Conservation (phyloP, 2,329 filamentous ascomycete species). For the Fusarium stilboides region DNA sequence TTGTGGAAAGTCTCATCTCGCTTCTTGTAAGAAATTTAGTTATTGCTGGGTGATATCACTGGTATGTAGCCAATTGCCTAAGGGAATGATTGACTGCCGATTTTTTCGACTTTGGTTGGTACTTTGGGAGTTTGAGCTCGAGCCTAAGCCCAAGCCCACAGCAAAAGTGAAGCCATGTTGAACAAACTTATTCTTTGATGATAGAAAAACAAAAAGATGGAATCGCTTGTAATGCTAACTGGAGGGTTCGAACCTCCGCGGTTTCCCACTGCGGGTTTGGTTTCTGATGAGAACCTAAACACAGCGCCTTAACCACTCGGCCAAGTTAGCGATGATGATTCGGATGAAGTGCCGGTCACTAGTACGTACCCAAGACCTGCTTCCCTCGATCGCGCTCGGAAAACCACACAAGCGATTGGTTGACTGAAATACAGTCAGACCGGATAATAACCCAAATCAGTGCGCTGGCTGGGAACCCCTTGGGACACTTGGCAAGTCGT, state of each 20-base stretch:
- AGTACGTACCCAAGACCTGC: background rate
- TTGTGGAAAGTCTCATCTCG: conserved; percentile 20
- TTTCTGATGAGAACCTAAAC: conserved; percentile 46
- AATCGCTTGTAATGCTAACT: conserved; percentile 38
- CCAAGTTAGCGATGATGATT: conserved; percentile 45
- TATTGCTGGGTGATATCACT: too few species aligned
- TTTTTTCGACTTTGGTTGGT: too few species aligned
- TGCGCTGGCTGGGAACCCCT: background rate
- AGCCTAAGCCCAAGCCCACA: too few species aligned
- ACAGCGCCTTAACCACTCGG: conserved; percentile 48
- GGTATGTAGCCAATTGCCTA: too few species aligned
- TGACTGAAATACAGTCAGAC: too few species aligned
- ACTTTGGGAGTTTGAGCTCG: too few species aligned
- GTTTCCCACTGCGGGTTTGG: conserved; percentile 48
- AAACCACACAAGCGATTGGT: background rate
- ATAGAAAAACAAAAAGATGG: conserved; percentile 7
- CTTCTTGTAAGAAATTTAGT: conserved; percentile 3
- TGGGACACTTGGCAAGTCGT: background rate
- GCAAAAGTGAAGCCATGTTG: background rate
- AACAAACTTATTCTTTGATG: fast-evolving
- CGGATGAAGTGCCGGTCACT: background rate
- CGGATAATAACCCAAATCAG: background rate
- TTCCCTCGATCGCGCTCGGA: fast-evolving
- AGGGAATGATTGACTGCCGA: too few species aligned
- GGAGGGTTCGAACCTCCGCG: conserved; percentile 48